These are phyloP conservation scores for Oryza rufipogon DNA, from an alignment of 176 grass and related monocot genomes.

Conservation along the genomic window DNA sequence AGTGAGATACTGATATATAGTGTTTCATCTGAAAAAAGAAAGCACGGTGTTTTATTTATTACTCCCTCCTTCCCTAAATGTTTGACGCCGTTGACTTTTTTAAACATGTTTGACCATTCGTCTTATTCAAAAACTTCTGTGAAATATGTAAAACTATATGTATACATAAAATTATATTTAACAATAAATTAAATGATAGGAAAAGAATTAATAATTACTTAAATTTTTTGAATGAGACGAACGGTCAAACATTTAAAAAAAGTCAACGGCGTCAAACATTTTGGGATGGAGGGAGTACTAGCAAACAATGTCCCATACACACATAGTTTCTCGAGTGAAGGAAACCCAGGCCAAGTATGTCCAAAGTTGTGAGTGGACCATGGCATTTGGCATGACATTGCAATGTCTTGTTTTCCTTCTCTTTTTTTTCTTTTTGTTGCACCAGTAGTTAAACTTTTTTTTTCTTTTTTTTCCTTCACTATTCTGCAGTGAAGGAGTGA, in stretches of 20 bases:
- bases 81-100: no score
- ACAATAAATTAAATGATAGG: no score
- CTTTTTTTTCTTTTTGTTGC: background rate
- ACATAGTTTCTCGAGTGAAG: background rate
- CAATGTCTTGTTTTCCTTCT: slow-evolving; percentile 4
- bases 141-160: no score
- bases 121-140: no score
- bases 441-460: background rate
- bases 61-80: no score
- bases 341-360: background rate
- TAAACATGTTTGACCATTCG: no score
- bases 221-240: no score
- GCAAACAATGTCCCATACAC: background rate
- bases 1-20: background rate
- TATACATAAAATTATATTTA: no score
- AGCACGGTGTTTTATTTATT: background rate
- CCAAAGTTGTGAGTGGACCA: background rate
- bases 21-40: background rate
- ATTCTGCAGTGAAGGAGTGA: background rate
- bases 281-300: no score
- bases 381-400: background rate
- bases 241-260: no score
- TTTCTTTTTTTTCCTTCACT: background rate
- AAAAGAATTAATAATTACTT: no score
- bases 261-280: no score